Evolutionary conservation across 768 basidiomycete genomes (phyloP), one percentile per base, ranked within the genome.

Genomic region (Tulasnella sp.): DNA sequence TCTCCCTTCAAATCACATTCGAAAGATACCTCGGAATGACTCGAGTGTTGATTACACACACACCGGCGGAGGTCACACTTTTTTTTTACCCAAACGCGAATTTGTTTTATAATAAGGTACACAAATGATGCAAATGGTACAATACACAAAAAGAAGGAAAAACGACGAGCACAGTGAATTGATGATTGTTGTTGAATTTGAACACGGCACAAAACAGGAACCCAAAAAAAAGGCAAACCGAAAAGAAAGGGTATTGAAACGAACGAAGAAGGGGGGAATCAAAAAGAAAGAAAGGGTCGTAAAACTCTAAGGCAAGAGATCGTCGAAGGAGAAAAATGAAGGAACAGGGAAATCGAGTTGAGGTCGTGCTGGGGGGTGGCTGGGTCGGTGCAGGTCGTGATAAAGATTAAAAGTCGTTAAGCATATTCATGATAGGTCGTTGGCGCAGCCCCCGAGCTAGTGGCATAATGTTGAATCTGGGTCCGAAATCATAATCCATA

Each of bases 21-120:
- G 62, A 4, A 36, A 36, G 14, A 18, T 0, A n/a, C 5, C 27
- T 58, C 27, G 9, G 62, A 31, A 14, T 68, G 62, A 68, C 34
- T 68, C 62, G 12, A 36, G 62, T 27, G 27, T 16, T 44, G 44
- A 44, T 18, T 18, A 27, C 27, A 36, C 62, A 36, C 62, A 40
- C 39, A 40, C 7, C 62, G 27, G 34, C 31, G 27, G 44, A 44
- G 4, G 14, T 44, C 44, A 14, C 44, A 44, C 44, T 18, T 14
- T 44, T 68, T 68, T 68, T 68, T 68, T 68, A 68, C 62, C 62
- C 62, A 68, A 68, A 68, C 62, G 36, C 62, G 62, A 68, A 68
- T 27, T 31, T 27, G n/a, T 68, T 7, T 27, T 34, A 31, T 31
- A 68, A 31, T 31, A 68, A 68, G 34, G 62, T 68, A 68, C 62